A percentile compares a stretch with the other conserved stretches of the same genome.
phyloP scores from a whole-genome alignment of 2,329 filamentous ascomycete species.

The Paradendryphiella salina region DNA sequence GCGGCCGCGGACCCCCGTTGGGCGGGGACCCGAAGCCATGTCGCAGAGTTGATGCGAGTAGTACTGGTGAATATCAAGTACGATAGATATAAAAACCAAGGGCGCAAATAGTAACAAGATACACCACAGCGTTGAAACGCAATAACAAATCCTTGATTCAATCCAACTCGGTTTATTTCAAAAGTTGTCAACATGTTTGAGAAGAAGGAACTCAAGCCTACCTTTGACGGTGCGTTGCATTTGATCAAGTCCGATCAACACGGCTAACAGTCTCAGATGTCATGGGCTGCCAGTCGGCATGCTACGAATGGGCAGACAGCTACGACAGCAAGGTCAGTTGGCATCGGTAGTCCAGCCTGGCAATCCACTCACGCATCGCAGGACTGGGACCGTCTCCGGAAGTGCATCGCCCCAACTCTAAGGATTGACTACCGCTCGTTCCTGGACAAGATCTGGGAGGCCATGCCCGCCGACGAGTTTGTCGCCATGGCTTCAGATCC shows the following conservation, averaged over 20 bases:
- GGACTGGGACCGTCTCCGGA: constrained; percentile 63
- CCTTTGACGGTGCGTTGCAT: constrained; percentile 39
- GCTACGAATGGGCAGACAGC: constrained; percentile 67
- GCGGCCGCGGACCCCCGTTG: constrained; percentile 28
- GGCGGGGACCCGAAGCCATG: constrained; percentile 41
- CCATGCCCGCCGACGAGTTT: constrained; percentile 60
- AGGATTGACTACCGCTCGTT: constrained; percentile 69
- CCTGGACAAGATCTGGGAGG: constrained; percentile 59
- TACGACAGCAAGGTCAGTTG: constrained; percentile 62
- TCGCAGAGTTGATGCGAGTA: constrained; percentile 20
- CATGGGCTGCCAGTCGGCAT: constrained; percentile 54
- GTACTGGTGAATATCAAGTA: constrained; percentile 10
- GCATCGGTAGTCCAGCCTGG: neutral
- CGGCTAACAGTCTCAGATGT: constrained; percentile 48
- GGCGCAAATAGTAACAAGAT: constrained; percentile 3
- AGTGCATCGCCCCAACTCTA: constrained; percentile 65
- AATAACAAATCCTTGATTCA: constrained; percentile 1
- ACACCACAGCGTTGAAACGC: constrained; percentile 1
- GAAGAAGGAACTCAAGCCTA: constrained; percentile 37
- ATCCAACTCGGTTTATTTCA: neutral
- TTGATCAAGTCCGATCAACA: neutral
- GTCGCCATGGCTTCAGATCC: constrained; percentile 57
- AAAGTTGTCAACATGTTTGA: constrained; percentile 34
- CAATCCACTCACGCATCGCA: constrained; percentile 15
- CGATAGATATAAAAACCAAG: constrained; percentile 28